Conservation (phyloP, 208 protist genomes). For the Leishmania mexicana region DNA sequence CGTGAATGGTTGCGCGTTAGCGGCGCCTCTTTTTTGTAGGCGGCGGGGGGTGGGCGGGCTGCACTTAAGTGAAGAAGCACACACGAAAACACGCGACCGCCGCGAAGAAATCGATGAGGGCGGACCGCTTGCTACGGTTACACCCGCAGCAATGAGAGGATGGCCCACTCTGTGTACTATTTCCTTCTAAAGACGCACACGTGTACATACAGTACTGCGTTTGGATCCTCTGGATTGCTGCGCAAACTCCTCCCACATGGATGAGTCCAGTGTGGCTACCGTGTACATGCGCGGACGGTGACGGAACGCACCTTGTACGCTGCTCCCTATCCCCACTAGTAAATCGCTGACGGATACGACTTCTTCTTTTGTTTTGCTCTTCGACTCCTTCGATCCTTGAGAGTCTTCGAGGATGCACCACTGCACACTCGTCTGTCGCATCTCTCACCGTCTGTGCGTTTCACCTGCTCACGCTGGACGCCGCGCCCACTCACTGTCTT, state of each 20-base stretch:
- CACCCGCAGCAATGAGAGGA: background rate
- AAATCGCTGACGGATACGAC: no score
- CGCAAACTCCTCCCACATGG: background rate
- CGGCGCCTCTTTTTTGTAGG: no score
- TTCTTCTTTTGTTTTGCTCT: background rate
- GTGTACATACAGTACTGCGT: background rate
- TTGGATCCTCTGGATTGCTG: background rate
- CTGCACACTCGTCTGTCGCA: background rate
- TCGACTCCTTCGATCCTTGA: background rate
- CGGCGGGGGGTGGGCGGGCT: no score
- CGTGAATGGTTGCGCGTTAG: no score
- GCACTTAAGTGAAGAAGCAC: no score
- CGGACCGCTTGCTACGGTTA: background rate
- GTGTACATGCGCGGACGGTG: background rate
- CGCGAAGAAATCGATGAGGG: background rate
- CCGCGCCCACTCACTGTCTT: background rate
- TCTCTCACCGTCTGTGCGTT: background rate
- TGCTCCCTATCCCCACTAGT: background rate
- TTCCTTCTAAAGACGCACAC: background rate
- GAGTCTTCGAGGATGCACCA: background rate
- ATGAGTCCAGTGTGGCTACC: background rate
- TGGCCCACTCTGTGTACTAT: background rate
- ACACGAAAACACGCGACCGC: no score
- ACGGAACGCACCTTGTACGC: background rate
- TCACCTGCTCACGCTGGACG: background rate